Evolutionary conservation across 768 basidiomycete species (phyloP).

Genomic region (Auricularia cornea): DNA sequence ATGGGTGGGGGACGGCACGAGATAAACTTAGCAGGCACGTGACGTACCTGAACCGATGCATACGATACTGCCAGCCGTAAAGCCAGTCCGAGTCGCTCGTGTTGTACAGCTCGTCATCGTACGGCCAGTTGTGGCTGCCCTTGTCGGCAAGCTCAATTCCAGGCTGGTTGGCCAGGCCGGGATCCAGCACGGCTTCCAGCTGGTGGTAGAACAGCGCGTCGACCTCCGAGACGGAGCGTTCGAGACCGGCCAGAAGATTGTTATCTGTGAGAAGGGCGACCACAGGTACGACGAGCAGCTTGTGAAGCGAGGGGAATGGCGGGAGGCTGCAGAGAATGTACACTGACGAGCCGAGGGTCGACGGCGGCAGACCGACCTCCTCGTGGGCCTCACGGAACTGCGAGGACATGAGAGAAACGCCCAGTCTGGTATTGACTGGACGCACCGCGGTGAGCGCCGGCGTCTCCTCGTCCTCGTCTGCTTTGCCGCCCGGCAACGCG

Average conservation of each 20-base stretch:
- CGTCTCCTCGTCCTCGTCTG: constrained; percentile 55
- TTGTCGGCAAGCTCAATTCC: constrained; percentile 38
- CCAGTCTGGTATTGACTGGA: too few species aligned
- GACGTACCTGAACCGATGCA: constrained; percentile 59
- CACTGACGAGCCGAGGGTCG: constrained; percentile 46
- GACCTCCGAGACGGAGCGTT: constrained; percentile 60
- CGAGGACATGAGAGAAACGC: too few species aligned
- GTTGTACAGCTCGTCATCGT: constrained; percentile 61
- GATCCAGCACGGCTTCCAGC: constrained; percentile 63
- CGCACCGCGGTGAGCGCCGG: constrained; percentile 70
- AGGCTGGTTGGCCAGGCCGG: constrained; percentile 35
- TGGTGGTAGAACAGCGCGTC: constrained; percentile 75
- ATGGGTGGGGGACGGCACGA: too few species aligned
- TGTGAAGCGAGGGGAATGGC: constrained; percentile 46
- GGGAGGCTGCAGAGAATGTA: constrained; percentile 58
- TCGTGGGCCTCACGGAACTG: constrained; percentile 81
- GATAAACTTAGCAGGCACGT: background rate
- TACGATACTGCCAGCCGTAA: constrained; percentile 52
- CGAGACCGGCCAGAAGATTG: constrained; percentile 42
- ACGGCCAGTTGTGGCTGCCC: constrained; percentile 73
- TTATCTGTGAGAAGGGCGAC: constrained; percentile 57
- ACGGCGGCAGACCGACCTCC: constrained; percentile 63
- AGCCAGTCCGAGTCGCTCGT: constrained; percentile 48
- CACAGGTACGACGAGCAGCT: constrained; percentile 70
- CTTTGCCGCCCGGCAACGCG: constrained; percentile 75